Base-by-base conservation (phyloP, 2,329 filamentous ascomycete species). In the Bipolaris oryzae region DNA sequence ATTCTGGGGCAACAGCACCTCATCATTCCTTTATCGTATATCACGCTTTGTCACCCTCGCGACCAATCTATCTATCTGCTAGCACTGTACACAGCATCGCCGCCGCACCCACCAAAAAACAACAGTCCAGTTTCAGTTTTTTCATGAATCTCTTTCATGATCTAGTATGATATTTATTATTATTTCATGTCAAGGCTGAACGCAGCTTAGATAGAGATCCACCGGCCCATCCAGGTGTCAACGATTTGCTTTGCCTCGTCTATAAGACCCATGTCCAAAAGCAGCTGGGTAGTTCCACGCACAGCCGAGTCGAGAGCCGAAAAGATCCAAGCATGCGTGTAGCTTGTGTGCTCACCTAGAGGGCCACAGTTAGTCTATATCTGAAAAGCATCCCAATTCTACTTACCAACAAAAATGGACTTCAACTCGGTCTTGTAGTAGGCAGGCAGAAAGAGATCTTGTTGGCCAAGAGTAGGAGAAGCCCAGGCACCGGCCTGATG, bases 301-400 rank as follows among this genome's bases (percentile, higher is more conserved):
- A 90, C 84, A 0, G 86, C 87, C 10, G 84, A 88, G 68, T 91
- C 88, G 4, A 91, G 76, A 1, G 88, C 88, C 2, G 83, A 85
- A 31, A 84, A 83, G 47, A 89, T 88, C 87, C 87, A 90, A 1
- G 87, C 87, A 67, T 91, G 88, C 0, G 88, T 91, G 68, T 87
- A 89, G 11, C 54, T 57, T 11, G 54, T 57, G 33, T 57, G 54
- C 18, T 57, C 54, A 53, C 48, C 48, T 50, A n/a, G 13, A 20
- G 16, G 10, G 28, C 6, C 1, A 7, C 20, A 6, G 38, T 43
- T 5, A 50, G 48, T 21, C 15, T 16, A 13, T 6, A 20, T 41
- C 28, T 25, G 28, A n/a, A 9, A 50, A 35, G 13, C 16, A 34
- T 15, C 3, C 15, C 28, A 28, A 82, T 85, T 0, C 88, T 90